phyloP scores from a whole-genome alignment of 2,329 filamentous ascomycete species.

The Diaporthe nobilis region DNA sequence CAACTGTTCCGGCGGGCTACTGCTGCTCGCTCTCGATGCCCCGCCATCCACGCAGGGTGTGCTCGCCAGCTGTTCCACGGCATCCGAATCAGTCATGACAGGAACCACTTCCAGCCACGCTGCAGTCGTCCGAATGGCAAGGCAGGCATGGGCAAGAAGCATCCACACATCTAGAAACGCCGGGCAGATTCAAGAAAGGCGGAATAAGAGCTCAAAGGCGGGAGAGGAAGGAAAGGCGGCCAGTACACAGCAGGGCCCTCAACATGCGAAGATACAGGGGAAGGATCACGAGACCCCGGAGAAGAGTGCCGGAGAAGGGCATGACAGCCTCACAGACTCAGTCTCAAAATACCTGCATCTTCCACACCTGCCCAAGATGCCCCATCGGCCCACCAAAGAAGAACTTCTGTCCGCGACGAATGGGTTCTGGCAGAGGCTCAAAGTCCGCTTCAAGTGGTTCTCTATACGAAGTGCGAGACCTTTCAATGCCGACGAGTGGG shows the following conservation, averaged over 20 bases:
- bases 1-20: slow-evolving; percentile 68
- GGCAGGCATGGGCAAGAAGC: slow-evolving; percentile 54
- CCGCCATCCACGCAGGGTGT: slow-evolving; percentile 55
- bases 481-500: slow-evolving; percentile 97
- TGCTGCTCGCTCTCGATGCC: slow-evolving; percentile 63
- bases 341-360: slow-evolving; percentile 73
- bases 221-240: slow-evolving; percentile 43
- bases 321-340: slow-evolving; percentile 58
- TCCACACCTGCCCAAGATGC: slow-evolving; percentile 74
- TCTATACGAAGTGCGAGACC: slow-evolving; percentile 94
- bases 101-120: slow-evolving; percentile 48
- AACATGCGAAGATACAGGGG: slow-evolving; percentile 43
- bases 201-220: slow-evolving; percentile 50
- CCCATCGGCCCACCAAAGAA: slow-evolving; percentile 93
- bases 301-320: slow-evolving; percentile 23
- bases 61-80: slow-evolving; percentile 56
- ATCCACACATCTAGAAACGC: slow-evolving; percentile 49
- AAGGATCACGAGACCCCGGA: slow-evolving; percentile 54
- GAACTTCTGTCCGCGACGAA: slow-evolving; percentile 92
- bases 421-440: slow-evolving; percentile 91
- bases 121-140: slow-evolving; percentile 53
- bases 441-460: slow-evolving; percentile 97
- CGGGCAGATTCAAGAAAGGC: slow-evolving; percentile 47
- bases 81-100: slow-evolving; percentile 54
- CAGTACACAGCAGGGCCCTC: slow-evolving; percentile 32